Conservation (phyloP, 805 yeast species). For the Starmerella bombicola region DNA sequence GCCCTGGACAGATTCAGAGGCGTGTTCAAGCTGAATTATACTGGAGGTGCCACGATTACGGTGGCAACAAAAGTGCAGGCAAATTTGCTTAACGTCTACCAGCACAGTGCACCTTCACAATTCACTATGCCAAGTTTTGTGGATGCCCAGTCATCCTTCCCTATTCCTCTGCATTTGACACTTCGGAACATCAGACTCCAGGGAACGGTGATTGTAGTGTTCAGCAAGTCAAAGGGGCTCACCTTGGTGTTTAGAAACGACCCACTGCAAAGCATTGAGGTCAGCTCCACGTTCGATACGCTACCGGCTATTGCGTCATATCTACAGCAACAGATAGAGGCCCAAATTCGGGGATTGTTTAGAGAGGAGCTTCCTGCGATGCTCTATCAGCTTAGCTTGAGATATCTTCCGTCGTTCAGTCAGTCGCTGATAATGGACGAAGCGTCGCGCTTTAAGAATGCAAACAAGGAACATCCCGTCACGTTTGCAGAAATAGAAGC, state of each 20-base stretch:
- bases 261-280: conserved; percentile 71
- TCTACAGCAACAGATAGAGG: conserved; percentile 70
- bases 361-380: conserved; percentile 75
- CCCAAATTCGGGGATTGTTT: conserved; percentile 65
- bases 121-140: conserved; percentile 59
- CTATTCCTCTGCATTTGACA: conserved; percentile 66
- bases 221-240: conserved; percentile 66
- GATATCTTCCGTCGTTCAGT: conserved; percentile 36
- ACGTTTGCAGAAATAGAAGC: conserved; percentile 43
- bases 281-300: conserved; percentile 74
- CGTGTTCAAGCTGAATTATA: conserved; percentile 62
- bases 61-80: conserved; percentile 74
- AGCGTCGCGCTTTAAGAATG: not conserved
- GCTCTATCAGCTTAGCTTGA: conserved; percentile 60
- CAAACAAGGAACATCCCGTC: conserved; percentile 28
- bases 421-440: not conserved
- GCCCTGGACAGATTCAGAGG: conserved; percentile 68
- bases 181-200: conserved; percentile 57
- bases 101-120: conserved; percentile 28
- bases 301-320: conserved; percentile 75
- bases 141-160: conserved; percentile 53
- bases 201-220: conserved; percentile 77
- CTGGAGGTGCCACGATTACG: conserved; percentile 64
- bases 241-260: conserved; percentile 82
- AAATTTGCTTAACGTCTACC: conserved; percentile 61